phyloP scores from a whole-genome alignment of 78 protist genomes.

The Dictyostelium capitatum region DNA sequence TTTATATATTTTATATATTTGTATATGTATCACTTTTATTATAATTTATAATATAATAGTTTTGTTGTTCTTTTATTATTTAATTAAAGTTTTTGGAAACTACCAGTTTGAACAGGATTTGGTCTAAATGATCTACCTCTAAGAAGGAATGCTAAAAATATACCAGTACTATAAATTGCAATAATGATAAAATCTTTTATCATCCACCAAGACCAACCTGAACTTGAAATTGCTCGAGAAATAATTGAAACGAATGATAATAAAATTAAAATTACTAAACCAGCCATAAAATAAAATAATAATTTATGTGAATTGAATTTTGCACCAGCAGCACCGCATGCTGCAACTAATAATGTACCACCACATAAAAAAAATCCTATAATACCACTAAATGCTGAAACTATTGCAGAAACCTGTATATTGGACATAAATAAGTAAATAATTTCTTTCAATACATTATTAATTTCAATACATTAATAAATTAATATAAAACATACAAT shows the following conservation, averaged over 20 bases:
- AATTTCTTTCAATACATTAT: neutral
- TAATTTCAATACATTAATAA: neutral
- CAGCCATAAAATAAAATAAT: constrained; percentile 42
- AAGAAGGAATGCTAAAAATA: constrained; percentile 29
- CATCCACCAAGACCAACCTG: constrained; percentile 61
- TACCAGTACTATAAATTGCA: constrained; percentile 30
- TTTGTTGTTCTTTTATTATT: neutral
- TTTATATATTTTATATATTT: neutral
- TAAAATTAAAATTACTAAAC: constrained; percentile 3
- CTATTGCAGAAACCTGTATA: constrained; percentile 22
- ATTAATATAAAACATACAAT: neutral
- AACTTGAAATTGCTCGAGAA: neutral
- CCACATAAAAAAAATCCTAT: constrained; percentile 57
- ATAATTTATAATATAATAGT: neutral
- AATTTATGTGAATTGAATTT: constrained; percentile 21
- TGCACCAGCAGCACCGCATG: constrained; percentile 58
- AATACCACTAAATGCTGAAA: constrained; percentile 25
- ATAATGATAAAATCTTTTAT: constrained; percentile 29
- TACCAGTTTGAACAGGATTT: constrained; percentile 4
- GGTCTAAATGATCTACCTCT: constrained; percentile 74
- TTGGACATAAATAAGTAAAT: too few species aligned
- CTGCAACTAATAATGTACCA: constrained; percentile 23
- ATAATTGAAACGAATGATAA: constrained; percentile 46
- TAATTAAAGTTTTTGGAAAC: constrained; percentile 67
- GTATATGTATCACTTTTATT: neutral